A percentile compares a stretch with the other conserved stretches of the same genome.
These are phyloP conservation scores for Tricholoma matsutake DNA, from an alignment of 768 basidiomycete genomes.

Conservation along the genomic window DNA sequence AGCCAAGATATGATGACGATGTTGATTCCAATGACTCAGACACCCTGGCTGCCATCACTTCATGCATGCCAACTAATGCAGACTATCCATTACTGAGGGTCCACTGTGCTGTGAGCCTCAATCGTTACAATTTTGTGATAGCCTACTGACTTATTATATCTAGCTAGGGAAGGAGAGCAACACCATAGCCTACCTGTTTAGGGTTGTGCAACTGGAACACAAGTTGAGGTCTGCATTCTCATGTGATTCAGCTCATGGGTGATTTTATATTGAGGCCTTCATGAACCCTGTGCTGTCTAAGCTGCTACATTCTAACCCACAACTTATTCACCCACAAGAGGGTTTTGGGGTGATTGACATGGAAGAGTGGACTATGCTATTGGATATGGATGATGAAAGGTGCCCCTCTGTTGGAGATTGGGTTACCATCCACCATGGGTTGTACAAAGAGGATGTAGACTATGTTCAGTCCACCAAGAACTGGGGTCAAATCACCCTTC, in stretches of 20 bases:
- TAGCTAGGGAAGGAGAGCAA: conserved; percentile 1
- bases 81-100: conserved; percentile 1
- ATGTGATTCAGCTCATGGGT: not conserved
- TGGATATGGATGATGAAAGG: not conserved
- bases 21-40: not conserved
- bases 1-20: not conserved
- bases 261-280: conserved; percentile 2
- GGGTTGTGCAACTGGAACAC: not conserved
- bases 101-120: not conserved
- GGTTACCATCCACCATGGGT: not conserved
- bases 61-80: not conserved
- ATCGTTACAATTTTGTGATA: not conserved
- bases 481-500: too few relatives aligned
- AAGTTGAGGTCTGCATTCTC: not conserved
- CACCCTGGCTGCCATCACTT: not conserved
- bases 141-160: not conserved
- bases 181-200: not conserved
- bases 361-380: not conserved
- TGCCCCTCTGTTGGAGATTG: conserved; percentile 1
- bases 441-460: not conserved
- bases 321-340: not conserved
- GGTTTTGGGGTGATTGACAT: not conserved
- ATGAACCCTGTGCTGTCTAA: not conserved
- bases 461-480: too few relatives aligned
- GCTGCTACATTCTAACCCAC: not conserved